Evolutionary conservation across 805 yeast genomes (phyloP), one percentile per base, ranked within the genome.

Genomic region (Peterozyma xylosa): DNA sequence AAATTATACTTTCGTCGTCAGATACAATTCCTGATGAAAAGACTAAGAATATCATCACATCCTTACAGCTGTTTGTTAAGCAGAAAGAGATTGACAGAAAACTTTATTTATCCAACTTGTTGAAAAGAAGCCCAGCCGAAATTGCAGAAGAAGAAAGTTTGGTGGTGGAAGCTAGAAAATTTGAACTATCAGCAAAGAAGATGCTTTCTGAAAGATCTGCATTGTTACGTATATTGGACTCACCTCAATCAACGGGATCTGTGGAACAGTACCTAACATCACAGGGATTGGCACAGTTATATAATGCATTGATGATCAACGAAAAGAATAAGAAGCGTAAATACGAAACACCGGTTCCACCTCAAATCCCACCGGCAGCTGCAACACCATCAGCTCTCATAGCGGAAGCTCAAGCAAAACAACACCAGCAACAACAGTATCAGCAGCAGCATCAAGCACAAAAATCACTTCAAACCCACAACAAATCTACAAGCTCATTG

Each of bases 91-190:
- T 73, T 16, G 87, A 82, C 52, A 75, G 99, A 48, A 93, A 93
- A 53, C 76, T 76, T 42, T 91, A 91, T 57, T 64, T 93, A 38
- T 82, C 81, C 53, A 77, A 86, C 48, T 66, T 93, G 34, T 69
- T 91, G 37, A 79, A 80, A 33, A 70, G 99, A 52, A 80, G 91
- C 2, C 97, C 99, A 1, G 95, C 97, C 0, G 99, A 93, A 59
- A 86, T 93, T 38, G 98, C 98, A 0, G 99, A 93, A 65, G 99
- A 93, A 58, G 98, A 93, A 60, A 88, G 96, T 0, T 68, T 93
- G 41, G 86, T 93, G 10, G 81, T 91, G 30, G 99, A 93, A 59
- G 95, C 97, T 2, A 76, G 95, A 40, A 81, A 91, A 50, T 86
- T 93, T 49, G 98, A 93, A 57, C 76, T 88, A 45, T 86, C 95